Evolutionary conservation across 805 yeast species (phyloP).

Genomic region (Spathaspora sp.): DNA sequence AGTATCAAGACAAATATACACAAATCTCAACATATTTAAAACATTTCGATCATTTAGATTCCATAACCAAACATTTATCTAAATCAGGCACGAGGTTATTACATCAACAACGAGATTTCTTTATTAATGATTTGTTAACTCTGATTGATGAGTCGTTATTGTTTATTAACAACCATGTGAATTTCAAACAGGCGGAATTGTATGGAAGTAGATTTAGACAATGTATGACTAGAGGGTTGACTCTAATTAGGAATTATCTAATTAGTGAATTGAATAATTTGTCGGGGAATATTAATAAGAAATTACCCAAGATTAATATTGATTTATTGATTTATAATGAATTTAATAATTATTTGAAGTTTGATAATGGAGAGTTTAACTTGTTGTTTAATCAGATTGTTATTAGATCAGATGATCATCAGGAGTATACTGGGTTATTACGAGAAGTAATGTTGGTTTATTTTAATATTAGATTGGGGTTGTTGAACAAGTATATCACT

Average conservation of each 20-base stretch:
- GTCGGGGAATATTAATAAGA: constrained; percentile 21
- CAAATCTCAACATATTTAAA: constrained; percentile 48
- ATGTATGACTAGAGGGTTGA: constrained; percentile 76
- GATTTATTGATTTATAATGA: constrained; percentile 67
- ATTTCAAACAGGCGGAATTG: constrained; percentile 67
- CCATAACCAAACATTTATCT: constrained; percentile 64
- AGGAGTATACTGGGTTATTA: constrained; percentile 63
- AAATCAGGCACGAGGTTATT: constrained; percentile 66
- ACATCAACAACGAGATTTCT: constrained; percentile 39
- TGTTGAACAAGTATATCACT: constrained; percentile 41
- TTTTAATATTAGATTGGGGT: constrained; percentile 50
- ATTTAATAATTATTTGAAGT: constrained; percentile 34
- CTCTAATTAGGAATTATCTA: constrained; percentile 68
- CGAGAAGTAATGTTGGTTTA: constrained; percentile 65
- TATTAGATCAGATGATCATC: constrained; percentile 32
- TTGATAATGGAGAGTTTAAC: constrained; percentile 21
- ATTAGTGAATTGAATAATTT: constrained; percentile 38
- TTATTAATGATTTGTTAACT: constrained; percentile 41
- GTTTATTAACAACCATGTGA: constrained; percentile 31
- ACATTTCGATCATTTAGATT: constrained; percentile 68
- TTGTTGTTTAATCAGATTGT: constrained; percentile 33
- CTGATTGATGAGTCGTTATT: constrained; percentile 65
- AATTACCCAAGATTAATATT: constrained; percentile 28
- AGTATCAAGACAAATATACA: constrained; percentile 36
- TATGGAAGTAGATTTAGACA: constrained; percentile 75